Conservation (phyloP, 805 yeast species). For the Teunomyces stri region DNA sequence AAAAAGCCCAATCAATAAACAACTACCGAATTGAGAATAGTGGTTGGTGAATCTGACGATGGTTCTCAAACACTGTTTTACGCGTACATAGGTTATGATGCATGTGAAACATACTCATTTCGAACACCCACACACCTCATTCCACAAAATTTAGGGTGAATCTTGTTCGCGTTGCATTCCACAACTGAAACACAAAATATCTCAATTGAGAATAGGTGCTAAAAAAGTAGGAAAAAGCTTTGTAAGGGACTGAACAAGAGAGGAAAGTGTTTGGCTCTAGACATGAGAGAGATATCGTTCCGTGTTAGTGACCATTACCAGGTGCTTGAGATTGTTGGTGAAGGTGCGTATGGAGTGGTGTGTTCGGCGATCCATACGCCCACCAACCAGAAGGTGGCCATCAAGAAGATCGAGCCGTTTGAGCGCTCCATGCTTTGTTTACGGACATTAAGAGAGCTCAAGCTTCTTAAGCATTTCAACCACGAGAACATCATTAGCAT, state of each 20-base stretch:
- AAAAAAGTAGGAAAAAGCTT: conserved; percentile 1
- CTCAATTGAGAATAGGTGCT: background rate
- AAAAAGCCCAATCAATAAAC: no score
- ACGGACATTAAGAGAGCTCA: conserved; percentile 85
- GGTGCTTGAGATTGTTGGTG: conserved; percentile 82
- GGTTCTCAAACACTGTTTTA: no score
- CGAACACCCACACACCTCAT: background rate
- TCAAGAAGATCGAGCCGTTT: conserved; percentile 91
- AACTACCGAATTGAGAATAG: background rate
- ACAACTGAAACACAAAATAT: conserved; percentile 6
- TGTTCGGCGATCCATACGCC: conserved; percentile 87
- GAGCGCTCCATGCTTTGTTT: conserved; percentile 85
- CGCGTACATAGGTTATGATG: background rate
- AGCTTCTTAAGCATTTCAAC: conserved; percentile 82
- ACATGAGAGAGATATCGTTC: conserved; percentile 46
- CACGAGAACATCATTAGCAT: conserved; percentile 92
- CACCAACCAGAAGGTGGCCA: conserved; percentile 86
- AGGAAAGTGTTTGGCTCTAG: background rate
- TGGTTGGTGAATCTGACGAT: background rate
- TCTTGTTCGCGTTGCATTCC: background rate
- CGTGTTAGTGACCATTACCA: conserved; percentile 87
- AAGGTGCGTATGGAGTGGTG: conserved; percentile 95
- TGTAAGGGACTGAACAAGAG: background rate
- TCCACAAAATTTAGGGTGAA: background rate
- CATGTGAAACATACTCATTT: background rate